Evolutionary conservation across 1,139 yeast species (phyloP), one percentile per base, ranked within the genome.

Genomic region (Wickerhamomyces sp.): DNA sequence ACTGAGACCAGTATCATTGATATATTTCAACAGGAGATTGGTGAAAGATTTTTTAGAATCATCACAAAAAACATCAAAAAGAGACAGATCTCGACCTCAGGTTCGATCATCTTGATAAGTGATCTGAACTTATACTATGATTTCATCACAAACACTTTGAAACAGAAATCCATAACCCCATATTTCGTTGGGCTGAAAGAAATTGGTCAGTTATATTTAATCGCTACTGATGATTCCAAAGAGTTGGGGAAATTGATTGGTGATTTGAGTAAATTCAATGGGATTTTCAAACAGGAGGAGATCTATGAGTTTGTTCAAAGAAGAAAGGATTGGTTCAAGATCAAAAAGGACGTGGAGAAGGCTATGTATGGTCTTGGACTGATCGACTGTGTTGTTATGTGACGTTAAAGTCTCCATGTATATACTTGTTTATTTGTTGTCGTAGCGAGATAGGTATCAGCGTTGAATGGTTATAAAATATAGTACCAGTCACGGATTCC

Each of bases 11-110:
- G 88, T 1, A 81, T 93, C 8, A 75, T 89, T 19, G 97, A 89
- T 50, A 94, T 91, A 0, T 91, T 88, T 54, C 94, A 89, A 49
- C 95, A 88, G 54, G 98, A 91, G 54, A 78, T 91, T 26, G 96
- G 95, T 0, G 87, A 87, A 52, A 59, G 98, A 32, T 81, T 91
- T 45, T 88, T 87, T 53, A 80, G 75, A 29, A 68, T 80, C 2
- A 65, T 91, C 27, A 86, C 87, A 26, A 87, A 86, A 54, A 75
- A 82, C 38, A 66, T 91, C 34, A 78, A 79, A 44, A 71, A 81
- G 30, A 72, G 77, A 44, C 72, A 78, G 1, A 74, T 91, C 4
- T 84, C 94, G 3, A 80, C 79, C 3, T 71, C 72, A 9, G 98
- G 98, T 2, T 95, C 96, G 0, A 73, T 89, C 21, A 78, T 75